These are phyloP conservation scores for Solanum medicagineum DNA, from an alignment of 257 asterid genomes.

Conservation along the genomic window DNA sequence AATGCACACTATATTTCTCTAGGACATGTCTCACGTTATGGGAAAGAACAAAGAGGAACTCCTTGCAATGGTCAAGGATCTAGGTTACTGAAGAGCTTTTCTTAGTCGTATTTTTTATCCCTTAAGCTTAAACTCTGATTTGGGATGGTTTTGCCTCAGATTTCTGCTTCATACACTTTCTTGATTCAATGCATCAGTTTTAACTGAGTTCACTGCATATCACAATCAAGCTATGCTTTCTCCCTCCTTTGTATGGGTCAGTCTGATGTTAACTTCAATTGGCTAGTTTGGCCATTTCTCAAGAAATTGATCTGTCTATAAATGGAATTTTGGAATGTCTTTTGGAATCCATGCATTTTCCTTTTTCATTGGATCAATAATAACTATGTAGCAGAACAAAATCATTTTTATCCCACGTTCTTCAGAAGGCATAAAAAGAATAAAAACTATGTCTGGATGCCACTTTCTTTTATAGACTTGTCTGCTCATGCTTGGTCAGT, in stretches of 20 bases:
- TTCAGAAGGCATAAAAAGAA: neutral
- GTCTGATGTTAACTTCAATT: neutral
- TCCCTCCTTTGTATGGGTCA: neutral
- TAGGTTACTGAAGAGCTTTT: too few species aligned
- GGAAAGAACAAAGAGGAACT: too few species aligned
- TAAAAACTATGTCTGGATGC: too few species aligned
- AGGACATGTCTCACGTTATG: too few species aligned
- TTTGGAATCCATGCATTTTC: neutral
- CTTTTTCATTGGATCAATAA: neutral
- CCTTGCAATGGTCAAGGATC: too few species aligned
- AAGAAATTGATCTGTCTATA: neutral
- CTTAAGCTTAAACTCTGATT: too few species aligned
- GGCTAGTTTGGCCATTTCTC: neutral
- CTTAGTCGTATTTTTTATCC: too few species aligned
- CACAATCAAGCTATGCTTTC: neutral
- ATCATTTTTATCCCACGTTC: neutral
- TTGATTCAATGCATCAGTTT: neutral
- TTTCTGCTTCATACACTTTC: too few species aligned
- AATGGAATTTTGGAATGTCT: neutral
- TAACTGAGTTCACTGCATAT: neutral
- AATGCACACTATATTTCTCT: too few species aligned
- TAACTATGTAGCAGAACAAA: neutral
- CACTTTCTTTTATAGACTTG: too few species aligned
- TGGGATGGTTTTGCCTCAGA: too few species aligned
- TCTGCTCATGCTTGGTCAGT: too few species aligned